A percentile compares a stretch with the other conserved stretches of the same genome.
These are phyloP conservation scores for Zygnema cylindricum DNA, from an alignment of 139 green algal species.

Conservation along the genomic window DNA sequence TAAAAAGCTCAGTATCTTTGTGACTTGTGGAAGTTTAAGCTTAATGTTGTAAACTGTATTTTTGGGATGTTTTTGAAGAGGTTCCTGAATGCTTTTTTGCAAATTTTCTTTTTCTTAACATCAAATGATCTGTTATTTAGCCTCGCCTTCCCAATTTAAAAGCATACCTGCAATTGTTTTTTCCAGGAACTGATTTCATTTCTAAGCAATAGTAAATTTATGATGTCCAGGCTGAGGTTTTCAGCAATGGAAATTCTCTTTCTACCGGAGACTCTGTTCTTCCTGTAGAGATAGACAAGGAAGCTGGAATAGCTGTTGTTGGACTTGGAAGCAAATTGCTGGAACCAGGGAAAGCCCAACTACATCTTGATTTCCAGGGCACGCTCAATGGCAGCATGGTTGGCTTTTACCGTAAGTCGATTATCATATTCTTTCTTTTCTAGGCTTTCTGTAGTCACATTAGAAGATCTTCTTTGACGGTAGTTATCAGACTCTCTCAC, in stretches of 20 bases:
- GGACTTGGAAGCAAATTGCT: conserved; percentile 9
- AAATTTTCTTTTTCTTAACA: no score
- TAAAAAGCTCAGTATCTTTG: no score
- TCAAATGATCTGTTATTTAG: no score
- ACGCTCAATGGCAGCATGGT: conserved; percentile 57
- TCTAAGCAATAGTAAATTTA: no score
- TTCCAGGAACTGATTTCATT: no score
- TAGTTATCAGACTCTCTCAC: background rate
- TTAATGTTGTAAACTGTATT: no score
- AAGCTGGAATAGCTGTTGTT: conserved; percentile 5
- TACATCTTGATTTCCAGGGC: conserved; percentile 32
- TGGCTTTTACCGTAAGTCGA: conserved; percentile 53
- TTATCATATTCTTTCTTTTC: background rate
- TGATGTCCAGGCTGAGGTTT: conserved; percentile 31
- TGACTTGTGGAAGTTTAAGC: no score
- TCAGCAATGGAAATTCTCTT: background rate
- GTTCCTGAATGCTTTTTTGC: no score
- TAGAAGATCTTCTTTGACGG: background rate
- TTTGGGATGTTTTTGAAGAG: no score
- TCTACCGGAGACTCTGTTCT: background rate
- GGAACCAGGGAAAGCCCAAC: conserved; percentile 6
- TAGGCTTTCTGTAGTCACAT: background rate
- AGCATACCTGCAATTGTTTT: no score
- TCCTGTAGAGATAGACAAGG: conserved; percentile 35
- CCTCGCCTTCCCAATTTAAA: no score